These are phyloP conservation scores for Amanita fuliginea DNA, from an alignment of 768 basidiomycete species.

Conservation along the genomic window DNA sequence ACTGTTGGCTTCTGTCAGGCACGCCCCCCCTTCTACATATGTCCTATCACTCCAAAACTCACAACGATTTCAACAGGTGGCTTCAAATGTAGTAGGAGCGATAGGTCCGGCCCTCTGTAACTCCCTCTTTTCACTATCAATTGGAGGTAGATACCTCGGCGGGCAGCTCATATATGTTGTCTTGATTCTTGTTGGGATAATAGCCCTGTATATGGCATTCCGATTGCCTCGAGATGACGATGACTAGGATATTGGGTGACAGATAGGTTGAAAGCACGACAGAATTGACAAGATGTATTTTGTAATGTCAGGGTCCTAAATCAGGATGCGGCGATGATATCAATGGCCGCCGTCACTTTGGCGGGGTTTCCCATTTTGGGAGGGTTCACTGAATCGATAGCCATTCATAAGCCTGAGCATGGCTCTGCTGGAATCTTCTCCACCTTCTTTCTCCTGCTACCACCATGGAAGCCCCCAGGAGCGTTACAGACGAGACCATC, in stretches of 20 bases:
- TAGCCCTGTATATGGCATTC: not conserved
- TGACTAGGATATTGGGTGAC: too few species aligned
- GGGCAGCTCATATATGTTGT: conserved; percentile 47
- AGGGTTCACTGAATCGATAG: too few species aligned
- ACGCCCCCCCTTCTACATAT: not conserved
- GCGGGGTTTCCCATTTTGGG: too few species aligned
- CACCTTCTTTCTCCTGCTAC: too few species aligned
- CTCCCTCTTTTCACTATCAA: conserved; percentile 54
- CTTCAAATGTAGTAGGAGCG: conserved; percentile 18
- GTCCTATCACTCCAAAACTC: not conserved
- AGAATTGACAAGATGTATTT: too few species aligned
- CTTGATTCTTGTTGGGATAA: conserved; percentile 14
- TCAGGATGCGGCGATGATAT: too few species aligned
- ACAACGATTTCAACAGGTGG: conserved; percentile 28
- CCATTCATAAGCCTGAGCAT: too few species aligned
- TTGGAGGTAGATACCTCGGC: conserved; percentile 36
- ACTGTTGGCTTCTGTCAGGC: not conserved
- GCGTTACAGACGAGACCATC: not conserved
- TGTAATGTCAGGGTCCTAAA: too few species aligned
- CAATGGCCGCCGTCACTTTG: too few species aligned
- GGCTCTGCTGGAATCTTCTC: too few species aligned
- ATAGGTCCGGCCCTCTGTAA: conserved; percentile 36
- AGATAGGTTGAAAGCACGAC: too few species aligned
- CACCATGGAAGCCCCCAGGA: conserved; percentile 6
- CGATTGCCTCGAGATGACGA: not conserved